Conservation (phyloP, 1,284 basidiomycete species). For the Cryptococcus deneoformans region DNA sequence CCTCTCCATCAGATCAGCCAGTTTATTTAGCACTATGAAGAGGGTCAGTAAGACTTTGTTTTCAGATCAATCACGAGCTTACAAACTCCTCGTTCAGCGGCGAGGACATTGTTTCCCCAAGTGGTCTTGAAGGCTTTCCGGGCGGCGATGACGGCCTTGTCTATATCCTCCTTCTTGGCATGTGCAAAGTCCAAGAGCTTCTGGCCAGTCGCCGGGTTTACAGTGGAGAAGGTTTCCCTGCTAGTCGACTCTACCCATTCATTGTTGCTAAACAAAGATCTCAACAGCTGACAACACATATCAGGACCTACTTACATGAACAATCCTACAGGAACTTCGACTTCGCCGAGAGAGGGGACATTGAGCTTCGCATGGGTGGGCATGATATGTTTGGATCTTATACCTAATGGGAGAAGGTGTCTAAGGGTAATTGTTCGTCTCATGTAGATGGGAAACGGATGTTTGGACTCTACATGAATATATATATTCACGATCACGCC, state of each 20-base stretch:
- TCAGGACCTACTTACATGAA: conserved; percentile 61
- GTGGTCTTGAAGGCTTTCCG: conserved; percentile 75
- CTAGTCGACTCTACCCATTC: conserved; percentile 30
- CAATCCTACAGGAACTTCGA: conserved; percentile 72
- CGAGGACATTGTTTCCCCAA: conserved; percentile 86
- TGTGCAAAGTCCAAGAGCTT: conserved; percentile 34
- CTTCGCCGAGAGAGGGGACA: conserved; percentile 39
- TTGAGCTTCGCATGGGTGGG: conserved; percentile 18
- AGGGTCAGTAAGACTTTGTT: background rate
- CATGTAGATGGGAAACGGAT: no score
- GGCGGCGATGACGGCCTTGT: conserved; percentile 77
- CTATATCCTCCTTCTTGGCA: conserved; percentile 61
- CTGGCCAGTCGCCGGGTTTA: conserved; percentile 58
- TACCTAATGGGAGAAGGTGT: background rate
- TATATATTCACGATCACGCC: no score
- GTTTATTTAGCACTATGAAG: conserved; percentile 62
- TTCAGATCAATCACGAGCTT: background rate
- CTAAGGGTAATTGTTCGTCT: background rate
- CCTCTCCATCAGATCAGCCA: conserved; percentile 89
- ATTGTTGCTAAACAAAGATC: conserved; percentile 32
- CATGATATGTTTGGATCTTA: conserved; percentile 4
- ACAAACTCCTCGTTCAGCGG: conserved; percentile 65
- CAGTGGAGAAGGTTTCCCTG: conserved; percentile 27
- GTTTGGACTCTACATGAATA: no score
- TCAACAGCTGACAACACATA: conserved; percentile 31